Percentiles rank a stretch among this genome's conserved stretches.
phyloP scores from a whole-genome alignment of 768 basidiomycete species.

The Rhizopogon vulgaris region DNA sequence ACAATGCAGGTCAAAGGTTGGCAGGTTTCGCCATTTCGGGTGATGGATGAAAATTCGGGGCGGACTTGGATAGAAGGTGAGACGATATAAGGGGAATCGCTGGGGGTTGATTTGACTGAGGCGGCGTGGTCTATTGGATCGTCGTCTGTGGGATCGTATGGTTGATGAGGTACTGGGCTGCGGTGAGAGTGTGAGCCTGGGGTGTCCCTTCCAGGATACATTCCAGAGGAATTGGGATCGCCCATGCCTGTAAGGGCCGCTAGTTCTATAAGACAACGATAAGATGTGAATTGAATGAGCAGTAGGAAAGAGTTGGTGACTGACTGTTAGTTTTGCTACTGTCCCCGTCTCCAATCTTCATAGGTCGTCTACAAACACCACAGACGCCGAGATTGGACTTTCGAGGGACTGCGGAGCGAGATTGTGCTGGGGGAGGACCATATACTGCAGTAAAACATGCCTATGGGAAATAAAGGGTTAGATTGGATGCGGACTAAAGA shows the following conservation, averaged over 20 bases:
- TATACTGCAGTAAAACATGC: conserved; percentile 98
- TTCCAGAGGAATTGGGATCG: conserved; percentile 43
- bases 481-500: not conserved
- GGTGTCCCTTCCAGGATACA: conserved; percentile 70
- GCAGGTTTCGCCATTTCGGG: conserved; percentile 59
- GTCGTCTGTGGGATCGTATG: conserved; percentile 75
- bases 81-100: conserved; percentile 66
- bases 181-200: conserved; percentile 28
- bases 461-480: conserved; percentile 31
- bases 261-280: conserved; percentile 55
- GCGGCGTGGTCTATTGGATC: conserved; percentile 68
- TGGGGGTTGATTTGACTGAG: conserved; percentile 42
- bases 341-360: conserved; percentile 91
- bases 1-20: conserved; percentile 93
- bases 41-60: conserved; percentile 82
- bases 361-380: conserved; percentile 92
- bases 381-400: conserved; percentile 89
- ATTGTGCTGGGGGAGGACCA: conserved; percentile 69
- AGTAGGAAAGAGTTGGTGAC: conserved; percentile 13
- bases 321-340: conserved; percentile 83
- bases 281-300: not conserved
- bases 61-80: conserved; percentile 92
- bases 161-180: conserved; percentile 20
- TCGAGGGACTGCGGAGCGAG: conserved; percentile 48
- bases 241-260: conserved; percentile 91